Base-by-base conservation (phyloP, 2,329 filamentous ascomycete species). In the Pseudocercospora vitis region DNA sequence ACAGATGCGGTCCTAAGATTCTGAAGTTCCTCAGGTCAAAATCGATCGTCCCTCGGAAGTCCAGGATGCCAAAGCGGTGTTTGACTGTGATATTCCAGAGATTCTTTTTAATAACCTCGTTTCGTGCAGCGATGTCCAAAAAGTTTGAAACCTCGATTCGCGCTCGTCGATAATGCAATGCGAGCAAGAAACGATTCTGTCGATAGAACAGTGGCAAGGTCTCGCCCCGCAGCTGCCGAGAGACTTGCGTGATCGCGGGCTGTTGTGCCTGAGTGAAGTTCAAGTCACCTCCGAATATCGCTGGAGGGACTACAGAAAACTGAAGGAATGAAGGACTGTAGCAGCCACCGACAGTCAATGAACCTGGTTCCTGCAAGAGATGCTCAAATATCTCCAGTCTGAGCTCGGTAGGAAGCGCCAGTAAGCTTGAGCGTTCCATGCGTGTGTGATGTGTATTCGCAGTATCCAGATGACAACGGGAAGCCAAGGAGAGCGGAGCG, bases 381-480 rank as follows among this genome's bases (percentile, higher is more conserved):
- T 47, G 37, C 39, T 60, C 56, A 11, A 53, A 52, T 26, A 60
- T 60, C 18, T 55, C 37, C 7, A 58, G 50, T 6, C 57, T 52
- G 14, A 60, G 33, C 45, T 60, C 57, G n/a, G 39, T 53, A 9
- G 57, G 57, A 2, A 60, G 52, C 12, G 39, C n/a, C 9, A 60
- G 52, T 7, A 60, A 33, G 14, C 37, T 18, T 21, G 50, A 57
- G n/a, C 39, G 24, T 3, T 18, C 44, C 44, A 47, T 47, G 24
- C 44, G 19, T 18, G 18, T 42, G 8, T n/a, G n/a, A n/a, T n/a
- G n/a, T n/a, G n/a, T n/a, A n/a, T n/a, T n/a, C n/a, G n/a, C n/a
- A n/a, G n/a, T n/a, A n/a, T n/a, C n/a, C n/a, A n/a, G n/a, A n/a
- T n/a, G n/a, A n/a, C n/a, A n/a, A n/a, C n/a, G n/a, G n/a, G n/a